Base-by-base conservation (phyloP, 2,329 filamentous ascomycete species). In the Alternaria triticina region DNA sequence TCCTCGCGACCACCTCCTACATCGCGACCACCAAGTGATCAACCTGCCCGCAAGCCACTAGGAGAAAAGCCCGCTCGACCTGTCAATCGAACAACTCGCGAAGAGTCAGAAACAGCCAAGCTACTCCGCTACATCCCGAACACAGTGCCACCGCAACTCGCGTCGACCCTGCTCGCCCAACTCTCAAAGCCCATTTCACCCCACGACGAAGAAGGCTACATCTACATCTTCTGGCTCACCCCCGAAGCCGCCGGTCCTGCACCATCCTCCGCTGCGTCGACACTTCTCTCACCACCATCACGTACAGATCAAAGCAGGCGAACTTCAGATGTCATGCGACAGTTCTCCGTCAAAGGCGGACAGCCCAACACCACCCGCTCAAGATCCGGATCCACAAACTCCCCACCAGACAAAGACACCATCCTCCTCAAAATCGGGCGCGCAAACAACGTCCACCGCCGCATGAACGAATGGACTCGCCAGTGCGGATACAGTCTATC, bases 171-270 rank as follows among this genome's bases (percentile, higher is more conserved):
- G 4, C 86, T 95, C 63, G 84, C 90, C 3, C 94, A 98, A 79
- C 85, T 98, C 10, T 88, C 80, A 77, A 96, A 87, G 83, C 93
- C 85, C 1, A 87, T 94, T 49, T 94, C 93, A 0, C 83, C 88
- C 22, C 83, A 86, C 57, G 92, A 96, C 69, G 92, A 96, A 70
- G 76, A 77, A 52, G 96, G 96, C 40, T 99, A 96, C 82, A 98
- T 99, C 70, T 99, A 99, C 85, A 97, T 99, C 80, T 99, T 98
- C 85, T 97, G 95, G 94, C 86, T 97, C 22, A 97, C 93, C 0
- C 68, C 76, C 10, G 89, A 93, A 30, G 84, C 87, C 36, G 86
- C 85, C 3, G 81, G 87, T 8, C 77, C 84, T 0, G 79, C 86
- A 0, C 82, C 85, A 84, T 36, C 89, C 88, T 66, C 73, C 6